Evolutionary conservation across 2,329 filamentous ascomycete species (phyloP), one percentile per base, ranked within the genome.

Genomic region (Phaeophleospora eucalypticola): DNA sequence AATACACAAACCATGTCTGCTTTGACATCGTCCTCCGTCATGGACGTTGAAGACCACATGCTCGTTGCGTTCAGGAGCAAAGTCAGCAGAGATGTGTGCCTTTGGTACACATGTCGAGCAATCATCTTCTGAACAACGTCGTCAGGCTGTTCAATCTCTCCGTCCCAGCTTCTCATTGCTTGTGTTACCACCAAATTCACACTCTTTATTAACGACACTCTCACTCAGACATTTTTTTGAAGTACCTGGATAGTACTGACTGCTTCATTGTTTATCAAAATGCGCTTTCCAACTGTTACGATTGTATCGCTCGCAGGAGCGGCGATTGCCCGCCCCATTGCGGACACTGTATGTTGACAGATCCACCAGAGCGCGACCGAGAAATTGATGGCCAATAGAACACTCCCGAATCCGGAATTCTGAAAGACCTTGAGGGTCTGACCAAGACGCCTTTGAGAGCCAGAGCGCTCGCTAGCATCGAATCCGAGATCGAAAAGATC

Each of bases 291-390:
- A 18, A 34, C 27, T n/a, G 36, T 41, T 17, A 24, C 41, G 29
- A 36, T 41, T n/a, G 35, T 36, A n/a, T 46, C 37, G 16, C 43
- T 46, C 29, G 36, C 36, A 3, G 29, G 43, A 4, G 43, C 43
- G 12, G 43, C 43, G 24, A 6, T 29, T 29, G 6, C 24, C 7
- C 24, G 6, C 24, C 24, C 24, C 3, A 19, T 41, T 16, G 37
- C 43, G 8, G 17, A 16, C 24, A n/a, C 20, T 14, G 29, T 29
- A 29, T 7, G 24, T 12, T 12, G 24, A 29, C 24, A 29, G 24
- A 7, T 12, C 12, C 24, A 7, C 24, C 12, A 12, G 12, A 29
- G 6, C 24, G 24, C 24, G 24, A 29, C 6, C 12, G 24, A 12
- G 24, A n/a, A n/a, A 12, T 12, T 29, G 12, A 29, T 29, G n/a